Base-by-base conservation (phyloP, 257 asterid genomes). In the Scutellaria barbata region DNA sequence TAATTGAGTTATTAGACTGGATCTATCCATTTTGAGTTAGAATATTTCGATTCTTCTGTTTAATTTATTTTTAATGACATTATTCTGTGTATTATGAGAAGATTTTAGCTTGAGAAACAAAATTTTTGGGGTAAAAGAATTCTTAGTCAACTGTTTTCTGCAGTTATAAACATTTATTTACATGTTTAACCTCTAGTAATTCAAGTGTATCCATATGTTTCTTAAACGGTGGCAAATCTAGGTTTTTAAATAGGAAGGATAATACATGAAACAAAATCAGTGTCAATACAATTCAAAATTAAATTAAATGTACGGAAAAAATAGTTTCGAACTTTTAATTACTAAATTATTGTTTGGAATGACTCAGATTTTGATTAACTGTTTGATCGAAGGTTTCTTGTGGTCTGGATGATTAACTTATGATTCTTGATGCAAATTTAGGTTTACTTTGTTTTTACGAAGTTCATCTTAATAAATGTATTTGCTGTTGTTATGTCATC, bases 81-180 rank as follows among this genome's bases (percentile, higher is more conserved):
- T 22, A 22, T 55, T 41, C 9, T 12, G 43, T 20, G 55, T 41
- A 22, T 20, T 55, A 30, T 40, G 48, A 30, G 64, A 39, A 53
- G 73, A 68, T 51, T 41, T 67, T 6, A n/a, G 43, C 55, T 22
- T 55, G 22, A 46, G 42, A 59, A n/a, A 8, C n/a, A 5, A 51
- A 7, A 0, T 1, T n/a, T 45, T 7, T 47, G 30, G 3, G 10
- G 13, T 22, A 0, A 25, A 35, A 10, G 33, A 51, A 8, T 51
- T n/a, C 16, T 51, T 3, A 37, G 2, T 66, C 10, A 13, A 14
- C 22, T 8, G 3, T 35, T 51, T 54, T 55, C 74, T 1, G 66
- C 13, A 7, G 13, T 18, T 14, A 43, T 13, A 55, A 41, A 7
- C 35, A 33, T 25, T 11, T 13, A 25, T 43, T 11, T 4, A 22